These are phyloP conservation scores for Westerdykella sp. DNA, from an alignment of 2,329 filamentous ascomycete species.

Conservation along the genomic window DNA sequence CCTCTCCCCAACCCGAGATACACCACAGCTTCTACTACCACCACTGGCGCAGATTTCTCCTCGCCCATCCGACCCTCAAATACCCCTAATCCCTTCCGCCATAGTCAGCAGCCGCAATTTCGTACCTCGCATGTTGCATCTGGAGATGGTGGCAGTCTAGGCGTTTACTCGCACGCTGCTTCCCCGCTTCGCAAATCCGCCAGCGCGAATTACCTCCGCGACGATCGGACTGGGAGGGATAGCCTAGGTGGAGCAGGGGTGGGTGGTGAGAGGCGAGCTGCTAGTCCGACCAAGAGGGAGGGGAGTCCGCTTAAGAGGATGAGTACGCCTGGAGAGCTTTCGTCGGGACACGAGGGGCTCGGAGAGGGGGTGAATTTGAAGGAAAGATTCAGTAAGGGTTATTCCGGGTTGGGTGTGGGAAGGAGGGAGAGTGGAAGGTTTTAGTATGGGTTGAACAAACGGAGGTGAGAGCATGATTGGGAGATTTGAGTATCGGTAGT, in stretches of 20 bases:
- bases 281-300: conserved; percentile 33
- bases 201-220: conserved; percentile 49
- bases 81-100: conserved; percentile 45
- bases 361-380: conserved; percentile 12
- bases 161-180: conserved; percentile 70
- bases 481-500: no score
- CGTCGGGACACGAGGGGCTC: background rate
- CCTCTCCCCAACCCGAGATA: conserved; percentile 26
- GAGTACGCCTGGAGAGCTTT: conserved; percentile 30
- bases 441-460: background rate
- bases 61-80: conserved; percentile 43
- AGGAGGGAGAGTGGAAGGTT: conserved; percentile 27
- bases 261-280: conserved; percentile 14
- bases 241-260: conserved; percentile 16
- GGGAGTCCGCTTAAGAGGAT: conserved; percentile 42
- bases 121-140: conserved; percentile 37
- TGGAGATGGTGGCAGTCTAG: conserved; percentile 69
- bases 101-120: conserved; percentile 45
- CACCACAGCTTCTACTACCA: conserved; percentile 34
- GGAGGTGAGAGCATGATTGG: no score
- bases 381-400: conserved; percentile 18
- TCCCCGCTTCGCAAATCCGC: conserved; percentile 78
- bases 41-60: conserved; percentile 36
- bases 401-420: conserved; percentile 19
- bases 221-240: conserved; percentile 15